Evolutionary conservation across 1,284 basidiomycete species (phyloP), one percentile per base, ranked within the genome.

Genomic region (Austroboletus olivaceoglutinosus): DNA sequence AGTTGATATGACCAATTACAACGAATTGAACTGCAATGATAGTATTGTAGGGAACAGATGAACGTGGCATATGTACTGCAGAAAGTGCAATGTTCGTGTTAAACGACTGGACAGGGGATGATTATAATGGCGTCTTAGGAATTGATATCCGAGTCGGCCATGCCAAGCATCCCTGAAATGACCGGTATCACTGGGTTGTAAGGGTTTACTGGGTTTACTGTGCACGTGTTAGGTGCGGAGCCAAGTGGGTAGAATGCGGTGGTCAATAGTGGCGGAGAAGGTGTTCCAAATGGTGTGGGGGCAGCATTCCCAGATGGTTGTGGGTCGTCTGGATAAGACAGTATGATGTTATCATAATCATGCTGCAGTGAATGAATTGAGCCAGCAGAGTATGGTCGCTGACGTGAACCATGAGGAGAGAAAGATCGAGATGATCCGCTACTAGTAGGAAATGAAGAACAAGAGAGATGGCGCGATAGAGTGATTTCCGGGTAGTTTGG

Each of bases 211-310:
- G 45, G 33, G 42, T 36, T 49, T 22, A 42, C 39, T 45, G 45
- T 31, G 44, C 44, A 55, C 21, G 47, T 33, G 27, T 43, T 48
- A 42, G 57, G 43, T 43, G 44, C 50, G 40, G 51, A 59, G 54
- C 58, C 55, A 22, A 57, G 59, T 23, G 70, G 71, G 55, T 70
- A 69, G 54, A 68, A 73, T 3, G 73, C 67, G 10, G 67, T 70
- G 15, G 66, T 71, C 30, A 70, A 54, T 23, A 71, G 56, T 27
- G 70, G 70, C 8, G 69, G 71, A 12, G 71, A 70, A 27, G 46
- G 60, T 39, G 49, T 53, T 52, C 52, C 47, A 43, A 56, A 58
- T 34, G 56, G 42, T 11, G 48, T 46, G 8, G 54, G 46, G 12
- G 48, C 40, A 34, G 45, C 45, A 33, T 48, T 51, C 23, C 33